A percentile compares a stretch with the other conserved stretches of the same genome.
phyloP scores from a whole-genome alignment of 2,329 filamentous ascomycete genomes.

The Xylaria sp. region DNA sequence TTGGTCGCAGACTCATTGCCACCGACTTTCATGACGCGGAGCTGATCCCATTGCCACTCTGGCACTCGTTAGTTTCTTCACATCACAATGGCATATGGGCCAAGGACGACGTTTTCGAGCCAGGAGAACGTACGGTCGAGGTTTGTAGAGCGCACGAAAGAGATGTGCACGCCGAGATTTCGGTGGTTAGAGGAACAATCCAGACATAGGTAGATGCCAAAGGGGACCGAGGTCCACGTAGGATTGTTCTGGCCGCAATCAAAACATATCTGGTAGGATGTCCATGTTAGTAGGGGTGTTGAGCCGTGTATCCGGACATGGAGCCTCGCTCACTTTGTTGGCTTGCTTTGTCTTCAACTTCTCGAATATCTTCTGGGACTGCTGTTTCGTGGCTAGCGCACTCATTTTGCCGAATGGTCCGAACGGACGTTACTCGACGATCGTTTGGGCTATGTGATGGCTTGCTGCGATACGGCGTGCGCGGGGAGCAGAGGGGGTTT shows the following conservation, averaged over 20 bases:
- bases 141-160: conserved; percentile 97
- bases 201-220: conserved; percentile 97
- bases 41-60: conserved; percentile 99
- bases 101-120: conserved; percentile 5
- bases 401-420: conserved; percentile 62
- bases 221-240: conserved; percentile 96
- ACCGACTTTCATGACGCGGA: conserved; percentile 97
- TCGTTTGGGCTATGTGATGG: neutral
- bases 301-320: neutral
- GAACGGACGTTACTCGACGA: neutral
- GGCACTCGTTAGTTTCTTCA: conserved; percentile 42
- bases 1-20: conserved; percentile 98
- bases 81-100: conserved; percentile 6
- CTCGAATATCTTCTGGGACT: conserved; percentile 97
- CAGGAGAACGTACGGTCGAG: conserved; percentile 82
- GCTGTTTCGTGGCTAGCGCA: conserved; percentile 83
- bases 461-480: neutral
- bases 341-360: conserved; percentile 94
- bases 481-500: neutral
- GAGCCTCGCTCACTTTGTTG: conserved; percentile 78
- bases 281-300: neutral
- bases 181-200: conserved; percentile 98
- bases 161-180: conserved; percentile 98
- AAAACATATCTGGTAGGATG: conserved; percentile 78
- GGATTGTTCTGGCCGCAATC: conserved; percentile 98